phyloP scores from a whole-genome alignment of 345 rosid species.

The Aquilaria sinensis region DNA sequence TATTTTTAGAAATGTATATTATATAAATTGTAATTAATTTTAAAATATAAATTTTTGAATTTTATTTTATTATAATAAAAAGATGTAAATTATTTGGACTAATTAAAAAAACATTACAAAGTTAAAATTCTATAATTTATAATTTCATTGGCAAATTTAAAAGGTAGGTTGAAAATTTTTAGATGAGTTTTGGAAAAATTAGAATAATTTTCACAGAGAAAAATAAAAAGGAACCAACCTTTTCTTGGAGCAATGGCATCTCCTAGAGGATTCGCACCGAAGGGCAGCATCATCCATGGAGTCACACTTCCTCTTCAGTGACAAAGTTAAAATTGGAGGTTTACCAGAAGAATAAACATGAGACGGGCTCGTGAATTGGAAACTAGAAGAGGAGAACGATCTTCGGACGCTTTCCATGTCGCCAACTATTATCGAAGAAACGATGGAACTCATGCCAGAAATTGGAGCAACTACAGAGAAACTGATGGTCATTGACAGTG shows the following conservation, averaged over 20 bases:
- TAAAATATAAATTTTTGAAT: too few species aligned
- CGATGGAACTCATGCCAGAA: conserved; percentile 52
- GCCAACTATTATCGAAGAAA: conserved; percentile 53
- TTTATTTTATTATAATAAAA: too few species aligned
- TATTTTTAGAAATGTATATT: too few species aligned
- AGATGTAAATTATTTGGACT: too few species aligned
- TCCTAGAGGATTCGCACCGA: conserved; percentile 51
- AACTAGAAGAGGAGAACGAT: conserved; percentile 45
- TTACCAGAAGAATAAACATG: conserved; percentile 46
- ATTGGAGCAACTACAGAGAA: conserved; percentile 38
- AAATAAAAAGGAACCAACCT: conserved; percentile 27
- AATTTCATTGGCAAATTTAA: too few species aligned
- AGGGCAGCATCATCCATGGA: conserved; percentile 53
- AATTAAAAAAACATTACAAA: too few species aligned
- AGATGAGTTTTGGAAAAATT: too few species aligned
- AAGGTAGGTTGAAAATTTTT: too few species aligned
- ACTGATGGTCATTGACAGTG: conserved; percentile 32
- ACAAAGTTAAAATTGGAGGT: conserved; percentile 56
- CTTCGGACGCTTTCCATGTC: conserved; percentile 45
- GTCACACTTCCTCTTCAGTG: conserved; percentile 54
- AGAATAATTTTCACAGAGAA: too few species aligned
- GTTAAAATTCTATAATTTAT: too few species aligned
- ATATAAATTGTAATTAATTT: too few species aligned
- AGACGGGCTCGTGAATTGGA: conserved; percentile 48
- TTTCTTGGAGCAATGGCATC: conserved; percentile 90